phyloP scores from a whole-genome alignment of 2,329 filamentous ascomycete genomes.

The Colletotrichum sp. region DNA sequence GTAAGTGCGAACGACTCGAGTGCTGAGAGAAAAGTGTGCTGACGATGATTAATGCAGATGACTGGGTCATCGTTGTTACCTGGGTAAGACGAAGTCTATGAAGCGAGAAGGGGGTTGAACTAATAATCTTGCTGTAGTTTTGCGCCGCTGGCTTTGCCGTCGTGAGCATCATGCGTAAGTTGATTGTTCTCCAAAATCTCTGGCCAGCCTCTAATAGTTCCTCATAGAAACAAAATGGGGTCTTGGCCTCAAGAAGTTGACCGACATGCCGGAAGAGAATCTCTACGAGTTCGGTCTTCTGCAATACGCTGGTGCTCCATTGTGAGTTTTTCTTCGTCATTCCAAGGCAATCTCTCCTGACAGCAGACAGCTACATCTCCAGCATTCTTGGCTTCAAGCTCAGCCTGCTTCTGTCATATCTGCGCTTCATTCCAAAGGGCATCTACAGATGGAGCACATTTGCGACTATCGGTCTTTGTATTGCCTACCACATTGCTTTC shows the following conservation, averaged over 20 bases:
- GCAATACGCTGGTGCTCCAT: slow-evolving; percentile 46
- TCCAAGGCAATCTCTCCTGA: too few relatives aligned
- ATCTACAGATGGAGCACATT: slow-evolving; percentile 37
- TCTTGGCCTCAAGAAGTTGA: slow-evolving; percentile 37
- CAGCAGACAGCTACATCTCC: slow-evolving; percentile 37
- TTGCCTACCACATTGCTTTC: slow-evolving; percentile 43
- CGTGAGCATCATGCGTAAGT: slow-evolving; percentile 39
- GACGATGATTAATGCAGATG: slow-evolving; percentile 2
- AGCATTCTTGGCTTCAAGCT: slow-evolving; percentile 52
- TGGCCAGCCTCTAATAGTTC: too few relatives aligned
- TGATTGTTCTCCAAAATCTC: too few relatives aligned
- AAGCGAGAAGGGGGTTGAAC: background rate
- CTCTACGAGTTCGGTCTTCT: slow-evolving; percentile 42
- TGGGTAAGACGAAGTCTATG: slow-evolving; percentile 26
- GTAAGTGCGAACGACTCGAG: slow-evolving; percentile 25
- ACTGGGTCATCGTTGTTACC: slow-evolving; percentile 22
- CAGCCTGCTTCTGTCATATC: slow-evolving; percentile 46
- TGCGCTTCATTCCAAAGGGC: slow-evolving; percentile 46
- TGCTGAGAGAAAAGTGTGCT: background rate
- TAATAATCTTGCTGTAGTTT: slow-evolving; percentile 23
- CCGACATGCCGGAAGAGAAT: slow-evolving; percentile 42
- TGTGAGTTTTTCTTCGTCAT: slow-evolving; percentile 31
- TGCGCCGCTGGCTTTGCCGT: slow-evolving; percentile 38
- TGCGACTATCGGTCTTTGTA: slow-evolving; percentile 35
- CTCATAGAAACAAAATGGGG: slow-evolving; percentile 52